Conservation (phyloP, 441 rosid species). For the Heliophila coronopifolia region DNA sequence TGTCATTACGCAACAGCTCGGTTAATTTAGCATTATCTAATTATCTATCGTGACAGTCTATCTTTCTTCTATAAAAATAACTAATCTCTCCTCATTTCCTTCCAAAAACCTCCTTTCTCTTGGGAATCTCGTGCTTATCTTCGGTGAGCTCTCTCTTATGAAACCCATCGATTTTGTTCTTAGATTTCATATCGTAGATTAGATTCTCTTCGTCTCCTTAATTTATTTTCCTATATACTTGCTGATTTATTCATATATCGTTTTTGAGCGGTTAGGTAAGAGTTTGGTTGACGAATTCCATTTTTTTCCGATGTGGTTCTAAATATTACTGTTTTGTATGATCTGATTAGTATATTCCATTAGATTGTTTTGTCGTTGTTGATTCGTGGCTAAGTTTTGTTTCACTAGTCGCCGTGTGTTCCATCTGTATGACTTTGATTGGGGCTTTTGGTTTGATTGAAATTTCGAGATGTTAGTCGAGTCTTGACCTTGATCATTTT, state of each 20-base stretch:
- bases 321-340: background rate
- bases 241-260: background rate
- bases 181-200: background rate
- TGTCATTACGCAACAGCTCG: constrained; percentile 4
- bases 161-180: background rate
- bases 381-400: background rate
- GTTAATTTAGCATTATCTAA: constrained; percentile 29
- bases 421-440: background rate
- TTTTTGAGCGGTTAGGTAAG: constrained; percentile 16
- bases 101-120: constrained; percentile 17
- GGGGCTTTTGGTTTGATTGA: background rate
- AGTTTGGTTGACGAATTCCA: background rate
- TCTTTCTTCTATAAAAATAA: constrained; percentile 25
- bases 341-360: background rate
- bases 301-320: background rate
- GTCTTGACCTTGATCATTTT: constrained; percentile 1
- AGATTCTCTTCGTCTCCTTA: background rate
- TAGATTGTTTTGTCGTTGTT: background rate
- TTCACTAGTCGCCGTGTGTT: background rate
- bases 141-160: constrained; percentile 24
- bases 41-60: constrained; percentile 22
- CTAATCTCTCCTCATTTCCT: constrained; percentile 3
- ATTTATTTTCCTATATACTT: background rate
- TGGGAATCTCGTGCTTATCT: constrained; percentile 19
- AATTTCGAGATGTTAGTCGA: background rate